Evolutionary conservation across 495 filamentous ascomycete species (phyloP).

Genomic region (Talaromyces wortmannii): DNA sequence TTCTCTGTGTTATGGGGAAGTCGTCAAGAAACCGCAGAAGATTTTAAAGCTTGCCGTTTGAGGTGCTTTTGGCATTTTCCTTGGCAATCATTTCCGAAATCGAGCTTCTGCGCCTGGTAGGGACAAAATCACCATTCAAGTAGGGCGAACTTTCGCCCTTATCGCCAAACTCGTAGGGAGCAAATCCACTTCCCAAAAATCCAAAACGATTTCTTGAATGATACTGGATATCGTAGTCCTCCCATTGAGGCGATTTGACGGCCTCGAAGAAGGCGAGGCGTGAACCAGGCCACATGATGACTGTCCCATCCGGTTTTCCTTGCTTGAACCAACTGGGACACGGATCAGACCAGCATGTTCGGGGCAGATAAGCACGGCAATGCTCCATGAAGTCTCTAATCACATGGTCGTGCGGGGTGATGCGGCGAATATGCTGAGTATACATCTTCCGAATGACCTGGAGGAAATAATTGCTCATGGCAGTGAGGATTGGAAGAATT

Average conservation of each 20-base stretch:
- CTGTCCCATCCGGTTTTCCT: background rate
- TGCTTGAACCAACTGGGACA: constrained; percentile 34
- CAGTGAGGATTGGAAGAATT: constrained; percentile 20
- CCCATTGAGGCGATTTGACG: constrained; percentile 26
- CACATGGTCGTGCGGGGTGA: constrained; percentile 7
- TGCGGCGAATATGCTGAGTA: constrained; percentile 12
- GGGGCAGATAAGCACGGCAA: constrained; percentile 20
- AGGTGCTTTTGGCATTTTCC: no score
- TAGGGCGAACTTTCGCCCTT: no score
- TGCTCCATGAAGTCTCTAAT: constrained; percentile 25
- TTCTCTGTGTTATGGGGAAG: no score
- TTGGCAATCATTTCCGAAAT: no score
- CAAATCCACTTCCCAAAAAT: no score
- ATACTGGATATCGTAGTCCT: constrained; percentile 32
- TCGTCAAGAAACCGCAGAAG: no score
- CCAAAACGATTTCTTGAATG: no score
- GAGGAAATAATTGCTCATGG: constrained; percentile 30
- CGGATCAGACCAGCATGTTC: constrained; percentile 24
- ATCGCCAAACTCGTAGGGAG: no score
- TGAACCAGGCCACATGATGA: constrained; percentile 11
- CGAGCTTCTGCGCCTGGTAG: no score
- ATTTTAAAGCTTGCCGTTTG: no score
- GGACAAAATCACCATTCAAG: no score
- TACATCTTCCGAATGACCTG: constrained; percentile 25
- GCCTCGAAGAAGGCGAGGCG: constrained; percentile 42